Evolutionary conservation across 2,329 filamentous ascomycete species (phyloP).

Genomic region (Microdochium paspali): DNA sequence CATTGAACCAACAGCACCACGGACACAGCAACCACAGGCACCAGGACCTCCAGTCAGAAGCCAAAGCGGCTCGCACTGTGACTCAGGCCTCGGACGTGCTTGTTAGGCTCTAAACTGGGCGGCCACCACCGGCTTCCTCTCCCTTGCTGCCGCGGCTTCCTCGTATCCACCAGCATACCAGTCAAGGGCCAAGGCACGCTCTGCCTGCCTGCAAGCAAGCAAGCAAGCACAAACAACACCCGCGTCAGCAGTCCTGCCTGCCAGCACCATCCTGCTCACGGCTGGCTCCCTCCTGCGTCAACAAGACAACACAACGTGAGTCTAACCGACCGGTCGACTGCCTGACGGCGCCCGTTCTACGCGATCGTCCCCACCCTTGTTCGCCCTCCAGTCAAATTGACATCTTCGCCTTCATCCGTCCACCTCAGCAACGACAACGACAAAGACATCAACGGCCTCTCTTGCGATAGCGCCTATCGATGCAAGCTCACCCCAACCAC

Average conservation of each 20-base stretch:
- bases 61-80: neutral
- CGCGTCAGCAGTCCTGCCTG: neutral
- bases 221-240: neutral
- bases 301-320: no score
- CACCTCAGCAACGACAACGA: no score
- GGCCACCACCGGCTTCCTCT: neutral
- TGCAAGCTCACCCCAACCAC: neutral
- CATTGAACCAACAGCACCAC: no score
- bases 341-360: no score
- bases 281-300: no score
- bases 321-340: no score
- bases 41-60: neutral
- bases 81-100: neutral
- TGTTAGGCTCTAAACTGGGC: neutral
- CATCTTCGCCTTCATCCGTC: no score
- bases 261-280: no score
- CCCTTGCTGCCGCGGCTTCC: constrained; percentile 1
- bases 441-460: neutral
- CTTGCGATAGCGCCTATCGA: no score
- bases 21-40: neutral
- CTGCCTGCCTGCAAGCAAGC: no score
- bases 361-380: no score
- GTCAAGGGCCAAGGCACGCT: neutral
- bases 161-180: neutral
- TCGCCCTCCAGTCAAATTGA: no score